phyloP scores from a whole-genome alignment of 1,284 basidiomycete genomes.

The Nidula niveotomentosa region DNA sequence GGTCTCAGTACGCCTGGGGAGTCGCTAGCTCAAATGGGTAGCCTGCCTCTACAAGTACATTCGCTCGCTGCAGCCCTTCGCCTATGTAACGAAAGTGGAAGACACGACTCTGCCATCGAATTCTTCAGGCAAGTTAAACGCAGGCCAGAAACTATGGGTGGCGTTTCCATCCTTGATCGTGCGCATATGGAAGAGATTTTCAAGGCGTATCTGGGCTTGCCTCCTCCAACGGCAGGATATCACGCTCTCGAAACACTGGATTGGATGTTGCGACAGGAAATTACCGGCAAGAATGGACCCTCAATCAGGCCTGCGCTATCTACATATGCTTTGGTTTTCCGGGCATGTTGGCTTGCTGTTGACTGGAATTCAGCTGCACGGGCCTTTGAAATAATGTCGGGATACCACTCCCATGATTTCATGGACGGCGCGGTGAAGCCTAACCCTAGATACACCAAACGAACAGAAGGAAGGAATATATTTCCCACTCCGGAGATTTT shows the following conservation, averaged over 20 bases:
- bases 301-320: constrained; percentile 44
- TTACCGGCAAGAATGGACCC: constrained; percentile 32
- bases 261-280: constrained; percentile 60
- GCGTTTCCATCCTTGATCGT: constrained; percentile 40
- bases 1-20: constrained; percentile 52
- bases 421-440: constrained; percentile 38
- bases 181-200: constrained; percentile 60
- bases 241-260: constrained; percentile 56
- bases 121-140: constrained; percentile 59
- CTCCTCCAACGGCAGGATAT: constrained; percentile 30
- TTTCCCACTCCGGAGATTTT: constrained; percentile 46
- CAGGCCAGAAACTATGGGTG: constrained; percentile 29
- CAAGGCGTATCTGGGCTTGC: constrained; percentile 45
- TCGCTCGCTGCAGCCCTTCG: constrained; percentile 53
- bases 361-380: constrained; percentile 61
- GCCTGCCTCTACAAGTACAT: constrained; percentile 38
- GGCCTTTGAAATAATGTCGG: constrained; percentile 68
- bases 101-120: constrained; percentile 46
- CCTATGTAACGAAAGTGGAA: constrained; percentile 50
- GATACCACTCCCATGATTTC: constrained; percentile 53
- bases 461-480: constrained; percentile 39
- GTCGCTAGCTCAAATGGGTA: constrained; percentile 25
- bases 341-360: constrained; percentile 53
- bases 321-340: constrained; percentile 58
- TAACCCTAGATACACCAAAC: constrained; percentile 34